phyloP scores from a whole-genome alignment of 1,139 yeast genomes.

The Candida pseudoviswanathii region DNA sequence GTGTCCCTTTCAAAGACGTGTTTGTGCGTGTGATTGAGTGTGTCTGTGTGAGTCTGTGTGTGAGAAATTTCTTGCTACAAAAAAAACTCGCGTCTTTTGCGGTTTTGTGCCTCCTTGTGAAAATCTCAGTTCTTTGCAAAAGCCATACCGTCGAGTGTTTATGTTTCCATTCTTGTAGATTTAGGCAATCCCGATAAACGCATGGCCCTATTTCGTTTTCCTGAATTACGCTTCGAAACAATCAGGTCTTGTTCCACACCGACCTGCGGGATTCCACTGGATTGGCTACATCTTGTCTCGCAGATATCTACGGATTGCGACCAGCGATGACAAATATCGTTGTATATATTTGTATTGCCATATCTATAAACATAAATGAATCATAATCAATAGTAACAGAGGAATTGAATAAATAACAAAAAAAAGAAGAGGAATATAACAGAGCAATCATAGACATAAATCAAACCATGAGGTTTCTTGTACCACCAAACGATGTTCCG shows the following conservation, averaged over 20 bases:
- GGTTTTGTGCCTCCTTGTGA: neutral
- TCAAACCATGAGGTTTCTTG: constrained; percentile 3
- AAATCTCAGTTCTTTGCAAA: neutral
- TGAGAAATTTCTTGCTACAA: neutral
- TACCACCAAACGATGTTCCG: neutral
- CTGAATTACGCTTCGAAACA: neutral
- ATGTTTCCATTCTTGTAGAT: neutral
- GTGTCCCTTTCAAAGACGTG: constrained; percentile 3
- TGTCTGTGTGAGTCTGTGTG: too few relatives aligned
- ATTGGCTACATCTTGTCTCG: neutral
- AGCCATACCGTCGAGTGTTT: neutral
- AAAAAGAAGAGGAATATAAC: neutral
- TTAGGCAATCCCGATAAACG: constrained; percentile 4
- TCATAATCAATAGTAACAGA: neutral
- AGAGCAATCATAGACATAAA: neutral
- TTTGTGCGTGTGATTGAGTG: neutral
- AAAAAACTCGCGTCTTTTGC: neutral
- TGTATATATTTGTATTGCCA: constrained; percentile 4
- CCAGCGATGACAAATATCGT: neutral
- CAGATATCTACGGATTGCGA: constrained; percentile 1
- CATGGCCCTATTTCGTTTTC: neutral
- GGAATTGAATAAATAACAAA: neutral
- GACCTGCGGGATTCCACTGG: constrained; percentile 3
- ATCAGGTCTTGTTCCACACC: neutral
- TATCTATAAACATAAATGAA: constrained; percentile 4